Evolutionary conservation across 352 stramenopile species (phyloP).

Genomic region (Phytophthora sansomeana): DNA sequence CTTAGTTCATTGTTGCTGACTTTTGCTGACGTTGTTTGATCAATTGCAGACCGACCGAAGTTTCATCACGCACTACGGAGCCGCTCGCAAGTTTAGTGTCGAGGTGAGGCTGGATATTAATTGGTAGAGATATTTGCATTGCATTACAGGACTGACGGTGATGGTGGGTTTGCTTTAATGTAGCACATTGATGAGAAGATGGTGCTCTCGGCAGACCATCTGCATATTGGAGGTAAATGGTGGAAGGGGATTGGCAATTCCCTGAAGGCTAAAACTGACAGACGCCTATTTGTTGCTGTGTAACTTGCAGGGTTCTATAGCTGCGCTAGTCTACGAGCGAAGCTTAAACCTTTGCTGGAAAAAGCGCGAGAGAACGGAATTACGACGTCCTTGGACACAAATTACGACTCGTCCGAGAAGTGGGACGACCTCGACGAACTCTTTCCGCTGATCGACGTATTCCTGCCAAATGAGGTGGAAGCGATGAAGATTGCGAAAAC

Average conservation of each 20-base stretch:
- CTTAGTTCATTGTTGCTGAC: neutral
- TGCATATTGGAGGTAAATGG: slow-evolving; percentile 76
- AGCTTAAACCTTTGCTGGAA: slow-evolving; percentile 65
- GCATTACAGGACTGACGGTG: neutral
- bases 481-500: slow-evolving; percentile 70
- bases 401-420: slow-evolving; percentile 79
- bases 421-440: slow-evolving; percentile 71
- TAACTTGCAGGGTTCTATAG: slow-evolving; percentile 71
- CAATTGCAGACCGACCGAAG: slow-evolving; percentile 67
- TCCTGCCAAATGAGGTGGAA: slow-evolving; percentile 87
- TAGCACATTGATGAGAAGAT: slow-evolving; percentile 74
- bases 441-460: slow-evolving; percentile 78
- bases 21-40: slow-evolving; percentile 2
- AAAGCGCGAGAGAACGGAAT: slow-evolving; percentile 68
- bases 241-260: neutral
- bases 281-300: neutral
- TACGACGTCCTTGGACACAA: slow-evolving; percentile 85
- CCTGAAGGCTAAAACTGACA: slow-evolving; percentile 2
- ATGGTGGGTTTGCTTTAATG: slow-evolving; percentile 3
- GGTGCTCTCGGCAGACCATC: slow-evolving; percentile 63
- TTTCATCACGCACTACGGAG: slow-evolving; percentile 87
- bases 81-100: slow-evolving; percentile 62
- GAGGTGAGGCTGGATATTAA: slow-evolving; percentile 43
- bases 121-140: no score
- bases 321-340: slow-evolving; percentile 63